phyloP scores from a whole-genome alignment of 768 basidiomycete species.

The Sporobolomyces roseus region DNA sequence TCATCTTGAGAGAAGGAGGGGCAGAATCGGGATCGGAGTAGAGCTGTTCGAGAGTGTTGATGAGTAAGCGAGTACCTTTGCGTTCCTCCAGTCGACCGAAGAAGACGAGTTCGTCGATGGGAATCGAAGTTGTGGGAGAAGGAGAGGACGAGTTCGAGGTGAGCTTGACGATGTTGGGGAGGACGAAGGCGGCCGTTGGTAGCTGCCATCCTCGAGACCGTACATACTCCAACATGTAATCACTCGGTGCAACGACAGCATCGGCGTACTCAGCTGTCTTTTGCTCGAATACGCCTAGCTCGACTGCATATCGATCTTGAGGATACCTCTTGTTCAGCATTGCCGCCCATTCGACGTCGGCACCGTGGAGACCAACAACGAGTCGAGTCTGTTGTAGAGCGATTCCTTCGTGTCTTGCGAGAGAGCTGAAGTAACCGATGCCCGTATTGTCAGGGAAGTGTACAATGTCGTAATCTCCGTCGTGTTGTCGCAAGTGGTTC shows the following conservation, averaged over 20 bases:
- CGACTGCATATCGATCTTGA: slow-evolving; percentile 28
- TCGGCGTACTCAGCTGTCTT: slow-evolving; percentile 36
- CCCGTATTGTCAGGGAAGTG: slow-evolving; percentile 43
- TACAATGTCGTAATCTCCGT: slow-evolving; percentile 32
- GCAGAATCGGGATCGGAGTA: neutral
- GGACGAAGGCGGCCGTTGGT: slow-evolving; percentile 21
- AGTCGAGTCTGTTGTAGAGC: slow-evolving; percentile 16
- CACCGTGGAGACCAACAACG: slow-evolving; percentile 42
- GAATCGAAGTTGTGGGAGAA: neutral
- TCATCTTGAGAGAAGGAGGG: neutral
- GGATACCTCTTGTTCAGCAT: slow-evolving; percentile 40
- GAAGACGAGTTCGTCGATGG: slow-evolving; percentile 37
- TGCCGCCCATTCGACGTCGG: slow-evolving; percentile 40
- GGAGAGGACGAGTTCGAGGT: neutral
- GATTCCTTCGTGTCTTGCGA: slow-evolving; percentile 32
- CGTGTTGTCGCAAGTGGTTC: slow-evolving; percentile 12
- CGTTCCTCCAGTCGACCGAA: slow-evolving; percentile 42
- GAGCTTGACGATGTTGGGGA: slow-evolving; percentile 34
- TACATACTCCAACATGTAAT: slow-evolving; percentile 39
- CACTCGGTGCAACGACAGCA: slow-evolving; percentile 38
- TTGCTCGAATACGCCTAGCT: slow-evolving; percentile 35
- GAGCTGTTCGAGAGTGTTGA: slow-evolving; percentile 25
- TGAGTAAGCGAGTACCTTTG: slow-evolving; percentile 33
- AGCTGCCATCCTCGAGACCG: slow-evolving; percentile 25
- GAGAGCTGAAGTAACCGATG: slow-evolving; percentile 32